These are phyloP conservation scores for Hyaloscypha finlandica DNA, from an alignment of 495 filamentous ascomycete species.

Conservation along the genomic window DNA sequence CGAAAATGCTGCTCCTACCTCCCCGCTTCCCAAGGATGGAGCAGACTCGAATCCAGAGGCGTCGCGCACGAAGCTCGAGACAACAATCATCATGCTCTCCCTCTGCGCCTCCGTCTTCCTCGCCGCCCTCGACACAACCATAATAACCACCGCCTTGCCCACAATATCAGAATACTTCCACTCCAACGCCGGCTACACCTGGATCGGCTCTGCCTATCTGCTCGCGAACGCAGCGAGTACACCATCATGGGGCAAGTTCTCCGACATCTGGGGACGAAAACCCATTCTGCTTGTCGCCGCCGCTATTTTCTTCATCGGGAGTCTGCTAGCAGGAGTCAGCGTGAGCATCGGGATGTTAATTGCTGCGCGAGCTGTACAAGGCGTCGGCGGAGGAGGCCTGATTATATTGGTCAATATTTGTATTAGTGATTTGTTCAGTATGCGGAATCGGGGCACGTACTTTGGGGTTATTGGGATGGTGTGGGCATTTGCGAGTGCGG, in stretches of 20 bases:
- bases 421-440: constrained; percentile 79
- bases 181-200: constrained; percentile 68
- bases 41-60: constrained; percentile 20
- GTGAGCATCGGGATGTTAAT: constrained; percentile 74
- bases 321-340: constrained; percentile 69
- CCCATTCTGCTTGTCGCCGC: constrained; percentile 74
- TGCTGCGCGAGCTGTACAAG: constrained; percentile 75
- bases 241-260: constrained; percentile 80
- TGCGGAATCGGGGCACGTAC: constrained; percentile 64
- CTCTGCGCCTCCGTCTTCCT: constrained; percentile 55
- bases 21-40: neutral
- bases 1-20: neutral
- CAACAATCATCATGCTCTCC: constrained; percentile 35
- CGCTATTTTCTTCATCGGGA: constrained; percentile 73
- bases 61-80: constrained; percentile 28
- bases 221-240: constrained; percentile 69
- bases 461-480: constrained; percentile 60
- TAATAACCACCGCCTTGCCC: constrained; percentile 55
- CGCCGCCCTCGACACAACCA: constrained; percentile 54
- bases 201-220: constrained; percentile 73
- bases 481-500: constrained; percentile 73
- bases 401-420: constrained; percentile 79
- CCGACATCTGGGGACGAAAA: constrained; percentile 87
- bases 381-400: constrained; percentile 80
- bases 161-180: constrained; percentile 65